phyloP scores from a whole-genome alignment of 768 basidiomycete genomes.

The Tricholoma bakamatsutake region DNA sequence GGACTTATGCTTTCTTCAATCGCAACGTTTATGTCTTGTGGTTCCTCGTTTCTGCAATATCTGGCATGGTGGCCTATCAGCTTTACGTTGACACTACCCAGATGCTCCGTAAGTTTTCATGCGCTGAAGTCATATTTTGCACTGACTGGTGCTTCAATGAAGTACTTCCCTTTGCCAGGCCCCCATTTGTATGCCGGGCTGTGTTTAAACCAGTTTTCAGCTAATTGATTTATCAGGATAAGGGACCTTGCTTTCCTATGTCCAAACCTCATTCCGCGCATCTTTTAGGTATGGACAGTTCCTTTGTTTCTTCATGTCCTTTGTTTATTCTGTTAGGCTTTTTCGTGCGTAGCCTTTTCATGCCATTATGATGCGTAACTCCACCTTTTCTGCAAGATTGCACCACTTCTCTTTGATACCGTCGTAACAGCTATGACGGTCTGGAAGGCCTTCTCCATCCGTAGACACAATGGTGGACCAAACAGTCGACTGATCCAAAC shows the following conservation, averaged over 20 bases:
- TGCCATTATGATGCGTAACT: neutral
- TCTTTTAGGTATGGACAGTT: slow-evolving; percentile 52
- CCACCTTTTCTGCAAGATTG: slow-evolving; percentile 45
- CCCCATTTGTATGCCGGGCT: slow-evolving; percentile 43
- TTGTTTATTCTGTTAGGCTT: slow-evolving; percentile 33
- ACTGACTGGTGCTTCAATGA: slow-evolving; percentile 5
- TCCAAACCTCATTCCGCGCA: slow-evolving; percentile 82
- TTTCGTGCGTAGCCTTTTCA: slow-evolving; percentile 39
- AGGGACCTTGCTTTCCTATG: slow-evolving; percentile 73
- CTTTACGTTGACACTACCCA: slow-evolving; percentile 74
- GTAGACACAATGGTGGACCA: slow-evolving; percentile 67
- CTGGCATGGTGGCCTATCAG: slow-evolving; percentile 75
- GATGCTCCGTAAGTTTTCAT: slow-evolving; percentile 56
- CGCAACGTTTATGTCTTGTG: slow-evolving; percentile 63
- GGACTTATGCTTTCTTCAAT: slow-evolving; percentile 85
- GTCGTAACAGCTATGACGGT: slow-evolving; percentile 78
- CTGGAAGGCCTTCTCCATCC: slow-evolving; percentile 72
- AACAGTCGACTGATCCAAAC: slow-evolving; percentile 80
- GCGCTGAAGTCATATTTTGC: neutral
- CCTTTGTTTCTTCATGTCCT: neutral
- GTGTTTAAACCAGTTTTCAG: neutral
- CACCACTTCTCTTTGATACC: slow-evolving; percentile 77
- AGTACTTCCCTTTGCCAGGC: slow-evolving; percentile 65
- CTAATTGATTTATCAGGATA: slow-evolving; percentile 24
- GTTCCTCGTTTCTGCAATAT: slow-evolving; percentile 58